Evolutionary conservation across 1,139 yeast species (phyloP), one percentile per base, ranked within the genome.

Genomic region (Nakaseomyces kungkrabaensis): DNA sequence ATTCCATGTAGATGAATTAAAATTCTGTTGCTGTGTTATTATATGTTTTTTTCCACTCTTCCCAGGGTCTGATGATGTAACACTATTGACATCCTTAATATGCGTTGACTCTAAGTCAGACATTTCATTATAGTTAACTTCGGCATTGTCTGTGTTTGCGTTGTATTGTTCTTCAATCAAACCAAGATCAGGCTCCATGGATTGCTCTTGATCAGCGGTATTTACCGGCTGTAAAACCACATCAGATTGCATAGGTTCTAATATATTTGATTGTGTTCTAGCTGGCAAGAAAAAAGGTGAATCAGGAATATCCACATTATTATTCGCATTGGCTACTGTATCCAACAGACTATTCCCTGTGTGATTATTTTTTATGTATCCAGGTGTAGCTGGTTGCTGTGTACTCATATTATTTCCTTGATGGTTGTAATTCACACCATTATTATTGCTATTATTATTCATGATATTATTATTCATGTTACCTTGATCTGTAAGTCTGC

Each of bases 201-300:
- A 41, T 41, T 41, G 34, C 4, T 41, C 44, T n/a, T 27, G 24
- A 5, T 41, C 44, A 5, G 34, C 24, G 25, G 44, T 13, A 17
- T 41, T 41, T 7, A 41, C 34, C 7, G 44, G 34, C 7, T 41
- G 44, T 17, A 41, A 29, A 11, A 13, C 25, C 5, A 29, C 44
- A 41, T 41, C 44, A 11, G 44, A 4, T 29, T 41, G 44, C 33
- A 29, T 41, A 13, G 44, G 24, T 41, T 41, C 44, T 24, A 41
- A 29, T 27, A 41, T 41, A 29, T 29, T 41, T 27, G 44, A 41
- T 10, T 41, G 44, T n/a, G 44, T 41, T 29, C 44, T 41, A 13
- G 44, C 34, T 13, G 44, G 44, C 6, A 41, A 13, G 4, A 27
- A 41, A 29, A 41, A 41, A 2, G 44, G 44, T 10, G 44, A 41